Evolutionary conservation across 139 green algal species (phyloP), one percentile per base, ranked within the genome.

Genomic region (Micromonas commoda): DNA sequence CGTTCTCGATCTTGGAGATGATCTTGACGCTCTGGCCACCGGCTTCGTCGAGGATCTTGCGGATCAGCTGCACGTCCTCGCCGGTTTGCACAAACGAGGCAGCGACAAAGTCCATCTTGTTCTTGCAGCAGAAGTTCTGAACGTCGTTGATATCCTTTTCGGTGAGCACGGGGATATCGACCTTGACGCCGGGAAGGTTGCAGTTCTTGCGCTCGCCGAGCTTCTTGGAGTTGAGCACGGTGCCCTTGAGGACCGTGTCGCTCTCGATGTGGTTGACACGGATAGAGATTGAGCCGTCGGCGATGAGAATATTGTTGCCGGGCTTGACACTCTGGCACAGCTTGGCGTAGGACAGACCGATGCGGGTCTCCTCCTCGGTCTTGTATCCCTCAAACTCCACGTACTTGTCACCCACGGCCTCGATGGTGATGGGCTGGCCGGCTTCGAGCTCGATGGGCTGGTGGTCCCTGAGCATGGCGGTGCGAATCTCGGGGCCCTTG

Each of bases 1-100:
- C 77, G 79, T 92, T 92, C 80, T 93, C 89, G 68, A 93, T 90
- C 83, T 93, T 93, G 78, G 73, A 83, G 66, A 93, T 93, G 82
- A 93, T 93, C 77, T 89, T 83, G n/a, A 93, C 73, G 24, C 38
- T 28, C n/a, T 78, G 3, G 2, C 88, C 86, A 32, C 85, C 86
- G 28, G 34, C 83, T 1, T 86, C 74, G 69, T 86, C 82, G 61
- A 91, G 84, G 76, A 89, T 82, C 13, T 77, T 37, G 2, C 87
- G 85, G 64, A 93, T 93, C 81, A 87, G 84, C 6, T 83, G 39
- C 64, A 90, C 82, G 77, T 89, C 88, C 37, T 78, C 81, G 57
- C 2, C 86, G 72, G 63, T 88, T 78, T 90, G 85, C 76, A 91
- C 85, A 38, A 91, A 91, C 33, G 57, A 82, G 0, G 87, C 88